Conservation (phyloP, 805 yeast species). For the Myxozyma melibiosi region DNA sequence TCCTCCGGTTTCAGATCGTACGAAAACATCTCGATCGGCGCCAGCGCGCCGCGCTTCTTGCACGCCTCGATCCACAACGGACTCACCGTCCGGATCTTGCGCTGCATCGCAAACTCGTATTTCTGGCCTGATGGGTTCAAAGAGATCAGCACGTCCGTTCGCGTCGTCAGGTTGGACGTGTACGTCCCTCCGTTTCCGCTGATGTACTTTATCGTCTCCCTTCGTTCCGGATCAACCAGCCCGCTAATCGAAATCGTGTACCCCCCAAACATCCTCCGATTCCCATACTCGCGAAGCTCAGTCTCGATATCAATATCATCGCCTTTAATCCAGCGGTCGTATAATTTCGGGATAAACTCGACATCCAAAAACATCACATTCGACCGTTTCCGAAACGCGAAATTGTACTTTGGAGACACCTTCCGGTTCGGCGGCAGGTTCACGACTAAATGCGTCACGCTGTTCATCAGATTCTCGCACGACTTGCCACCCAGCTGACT, state of each 20-base stretch:
- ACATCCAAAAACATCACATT: slow-evolving; percentile 62
- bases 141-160: slow-evolving; percentile 41
- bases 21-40: slow-evolving; percentile 39
- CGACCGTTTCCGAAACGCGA: slow-evolving; percentile 46
- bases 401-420: slow-evolving; percentile 56
- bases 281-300: slow-evolving; percentile 34
- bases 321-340: slow-evolving; percentile 58
- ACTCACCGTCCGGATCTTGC: slow-evolving; percentile 48
- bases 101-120: slow-evolving; percentile 44
- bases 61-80: slow-evolving; percentile 52
- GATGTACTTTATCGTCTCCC: slow-evolving; percentile 37
- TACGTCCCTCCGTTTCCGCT: slow-evolving; percentile 43
- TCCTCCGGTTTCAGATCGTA: slow-evolving; percentile 27
- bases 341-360: slow-evolving; percentile 49
- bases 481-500: slow-evolving; percentile 51
- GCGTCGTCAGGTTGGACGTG: slow-evolving; percentile 36
- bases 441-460: slow-evolving; percentile 55
- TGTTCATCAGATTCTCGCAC: slow-evolving; percentile 53
- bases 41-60: slow-evolving; percentile 34
- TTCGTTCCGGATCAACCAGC: slow-evolving; percentile 34
- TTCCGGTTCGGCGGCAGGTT: slow-evolving; percentile 46
- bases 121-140: slow-evolving; percentile 41
- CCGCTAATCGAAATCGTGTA: slow-evolving; percentile 46
- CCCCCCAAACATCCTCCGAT: slow-evolving; percentile 39
- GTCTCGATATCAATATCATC: slow-evolving; percentile 43